phyloP scores from a whole-genome alignment of 2,329 filamentous ascomycete genomes.

The Sordariomycetes sp. region DNA sequence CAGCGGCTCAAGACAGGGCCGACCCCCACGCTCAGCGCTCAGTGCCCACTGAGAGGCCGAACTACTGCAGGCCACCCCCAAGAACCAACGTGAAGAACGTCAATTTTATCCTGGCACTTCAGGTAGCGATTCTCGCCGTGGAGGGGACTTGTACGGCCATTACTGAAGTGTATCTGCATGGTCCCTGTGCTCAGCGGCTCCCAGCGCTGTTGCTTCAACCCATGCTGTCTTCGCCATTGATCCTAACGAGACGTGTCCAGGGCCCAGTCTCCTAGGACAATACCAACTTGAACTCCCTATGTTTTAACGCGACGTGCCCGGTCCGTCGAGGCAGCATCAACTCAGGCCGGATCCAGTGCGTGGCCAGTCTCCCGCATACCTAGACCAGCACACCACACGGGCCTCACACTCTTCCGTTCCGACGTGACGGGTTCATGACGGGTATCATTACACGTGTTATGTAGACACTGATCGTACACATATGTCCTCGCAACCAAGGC shows the following conservation, averaged over 20 bases:
- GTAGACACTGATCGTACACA: conserved; percentile 2
- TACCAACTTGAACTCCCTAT: too few relatives aligned
- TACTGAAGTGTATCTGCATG: too few relatives aligned
- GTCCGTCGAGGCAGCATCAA: too few relatives aligned
- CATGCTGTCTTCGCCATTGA: too few relatives aligned
- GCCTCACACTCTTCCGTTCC: neutral
- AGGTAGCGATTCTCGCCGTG: too few relatives aligned
- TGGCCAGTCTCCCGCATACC: neutral
- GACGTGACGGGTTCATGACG: neutral
- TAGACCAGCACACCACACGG: neutral
- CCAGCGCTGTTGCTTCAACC: too few relatives aligned
- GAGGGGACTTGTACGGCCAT: too few relatives aligned
- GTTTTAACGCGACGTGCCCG: too few relatives aligned
- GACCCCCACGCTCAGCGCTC: neutral
- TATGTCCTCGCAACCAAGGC: neutral
- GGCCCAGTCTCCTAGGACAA: too few relatives aligned
- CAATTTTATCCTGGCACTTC: neutral
- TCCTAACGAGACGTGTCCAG: too few relatives aligned
- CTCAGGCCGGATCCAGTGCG: neutral
- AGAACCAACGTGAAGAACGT: neutral
- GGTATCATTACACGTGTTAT: conserved; percentile 6
- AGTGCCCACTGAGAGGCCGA: neutral
- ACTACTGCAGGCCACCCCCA: neutral
- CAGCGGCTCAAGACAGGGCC: neutral
- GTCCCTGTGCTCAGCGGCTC: too few relatives aligned